Evolutionary conservation across 148 eudicot species (phyloP).

Genomic region (Oxyria digyna): DNA sequence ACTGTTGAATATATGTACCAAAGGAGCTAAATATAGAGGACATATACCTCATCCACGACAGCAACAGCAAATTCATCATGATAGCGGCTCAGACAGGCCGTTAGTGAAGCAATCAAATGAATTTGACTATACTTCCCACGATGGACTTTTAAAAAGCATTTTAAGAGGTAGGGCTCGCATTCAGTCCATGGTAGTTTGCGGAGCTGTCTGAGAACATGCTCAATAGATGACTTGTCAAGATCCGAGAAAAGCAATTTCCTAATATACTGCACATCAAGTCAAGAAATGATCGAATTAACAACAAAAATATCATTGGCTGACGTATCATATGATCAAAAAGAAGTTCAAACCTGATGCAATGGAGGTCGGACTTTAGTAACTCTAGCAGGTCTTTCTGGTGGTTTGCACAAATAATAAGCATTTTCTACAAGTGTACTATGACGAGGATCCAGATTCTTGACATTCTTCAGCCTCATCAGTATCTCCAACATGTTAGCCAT

Average conservation of each 20-base stretch:
- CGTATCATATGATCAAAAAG: background rate
- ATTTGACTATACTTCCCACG: conserved; percentile 95
- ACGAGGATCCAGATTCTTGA: conserved; percentile 96
- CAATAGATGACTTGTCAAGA: conserved; percentile 86
- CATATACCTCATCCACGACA: conserved; percentile 86
- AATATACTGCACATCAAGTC: conserved; percentile 57
- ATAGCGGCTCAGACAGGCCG: conserved; percentile 86
- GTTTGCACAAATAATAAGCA: conserved; percentile 96
- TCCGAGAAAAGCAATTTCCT: conserved; percentile 89
- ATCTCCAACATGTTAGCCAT: conserved; percentile 98
- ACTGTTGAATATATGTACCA: background rate
- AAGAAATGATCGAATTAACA: conserved; percentile 12
- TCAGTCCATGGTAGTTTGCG: conserved; percentile 96
- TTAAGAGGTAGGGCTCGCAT: conserved; percentile 73
- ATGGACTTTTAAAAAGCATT: conserved; percentile 95
- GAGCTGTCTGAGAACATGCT: conserved; percentile 89
- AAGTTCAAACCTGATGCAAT: conserved; percentile 70
- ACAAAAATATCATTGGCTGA: background rate
- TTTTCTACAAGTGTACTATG: conserved; percentile 96
- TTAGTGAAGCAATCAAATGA: conserved; percentile 89
- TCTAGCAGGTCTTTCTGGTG: conserved; percentile 93
- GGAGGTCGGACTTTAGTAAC: conserved; percentile 92
- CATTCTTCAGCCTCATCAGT: conserved; percentile 92
- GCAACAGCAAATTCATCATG: conserved; percentile 95
- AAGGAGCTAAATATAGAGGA: background rate